Base-by-base conservation (phyloP, 116 monocot species). In the Dioscorea cayenensis region DNA sequence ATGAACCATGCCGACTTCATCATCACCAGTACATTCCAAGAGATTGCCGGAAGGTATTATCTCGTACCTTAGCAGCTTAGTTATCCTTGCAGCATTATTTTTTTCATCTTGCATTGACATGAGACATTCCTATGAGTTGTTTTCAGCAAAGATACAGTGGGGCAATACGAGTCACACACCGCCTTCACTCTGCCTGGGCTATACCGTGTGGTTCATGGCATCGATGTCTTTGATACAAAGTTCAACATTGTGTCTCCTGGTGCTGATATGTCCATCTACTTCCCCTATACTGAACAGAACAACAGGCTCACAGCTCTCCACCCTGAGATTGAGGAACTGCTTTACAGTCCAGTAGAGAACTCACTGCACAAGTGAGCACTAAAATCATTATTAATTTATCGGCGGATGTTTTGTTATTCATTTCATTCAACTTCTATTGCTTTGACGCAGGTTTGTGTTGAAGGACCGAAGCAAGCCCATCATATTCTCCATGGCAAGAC, bases 211-310 rank as follows among this genome's bases (percentile, higher is more conserved):
- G 94, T 94, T 49, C 90, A 94, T 35, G 94, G 94, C 27, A 94
- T 94, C 49, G 85, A 94, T 66, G 88, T 88, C 51, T 94, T 90
- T 18, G 94, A 90, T 80, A 90, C 94, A 18, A 93, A 93, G 76
- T 93, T 93, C 85, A 89, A 93, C 81, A 93, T 89, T 36, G 89
- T 93, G 66, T 90, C 94, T 28, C 94, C 90, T 7, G 94, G 94
- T 68, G 94, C 94, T 32, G 94, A 94, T 67, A 84, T 84, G 88
- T 65, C 79, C 6, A 83, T 94, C 60, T 94, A 94, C 86, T 90
- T 78, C 84, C 84, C 90, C 1, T 81, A 86, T 74, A 32, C 72
- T 14, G 94, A 94, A 52, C 19, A 77, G 61, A 74, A 75, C 20
- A 90, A 82, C 70, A 79, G 94, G 58, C 88, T 94, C 49, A 90